Evolutionary conservation across 1,284 basidiomycete genomes (phyloP), one percentile per base, ranked within the genome.

Genomic region (Naganishia sp.): DNA sequence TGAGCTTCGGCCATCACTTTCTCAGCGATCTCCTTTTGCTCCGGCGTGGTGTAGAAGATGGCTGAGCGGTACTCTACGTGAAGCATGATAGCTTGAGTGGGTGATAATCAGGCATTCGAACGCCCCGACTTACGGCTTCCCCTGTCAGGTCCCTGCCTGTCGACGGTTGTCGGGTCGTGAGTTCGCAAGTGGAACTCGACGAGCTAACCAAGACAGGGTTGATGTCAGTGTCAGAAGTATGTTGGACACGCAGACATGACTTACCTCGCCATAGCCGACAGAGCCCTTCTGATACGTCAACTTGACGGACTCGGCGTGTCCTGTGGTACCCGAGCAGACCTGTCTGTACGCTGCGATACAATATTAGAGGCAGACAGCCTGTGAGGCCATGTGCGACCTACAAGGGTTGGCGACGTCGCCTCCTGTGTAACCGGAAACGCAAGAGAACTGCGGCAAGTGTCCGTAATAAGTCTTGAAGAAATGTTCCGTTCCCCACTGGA

Each of bases 161-260:
- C 87, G 55, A 84, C 74, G 0, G 90, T 91, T 28, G 93, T 96
- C 1, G 95, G 92, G 74, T 98, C 94, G 76, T 99, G 95, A 0
- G 91, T 94, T 53, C 94, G 86, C 78, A 92, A 94, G 80, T 94
- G 94, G 82, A 93, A 94, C 80, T 95, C 92, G 87, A 76, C 52
- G 11, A 61, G 57, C 25, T 72, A 72, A 71, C 6, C 65, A 39
- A 9, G 1, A 39, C 35, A 13, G 35, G 10, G 35, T 39, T 39
- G 13, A 13, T 39, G 0, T 10, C 35, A 3, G 1, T 9, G 7
- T 88, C 52, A 94, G 89, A 17, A 28, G 5, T 28, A 28, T 2
- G 28, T 5, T 28, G 5, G 28, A 1, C 2, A 28, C 28, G 28
- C 1, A 28, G 28, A 28, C 28, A 23, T 47, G 28, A n/a, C 10